Base-by-base conservation (phyloP, 1,139 yeast genomes). In the Geotrichum fermentans region DNA sequence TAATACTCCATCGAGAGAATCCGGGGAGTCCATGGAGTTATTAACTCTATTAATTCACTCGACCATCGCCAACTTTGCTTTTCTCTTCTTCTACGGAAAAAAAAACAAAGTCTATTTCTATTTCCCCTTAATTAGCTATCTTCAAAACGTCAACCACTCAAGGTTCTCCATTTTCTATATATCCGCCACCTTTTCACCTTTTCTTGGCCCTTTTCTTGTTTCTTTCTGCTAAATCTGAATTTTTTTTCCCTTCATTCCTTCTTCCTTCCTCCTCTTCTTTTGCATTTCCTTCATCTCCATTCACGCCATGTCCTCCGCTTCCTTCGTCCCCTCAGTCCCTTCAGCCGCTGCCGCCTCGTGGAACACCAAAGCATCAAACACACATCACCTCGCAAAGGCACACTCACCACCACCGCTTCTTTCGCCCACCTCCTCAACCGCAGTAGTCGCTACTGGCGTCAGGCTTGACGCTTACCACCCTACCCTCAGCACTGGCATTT, bases 391-490 rank as follows among this genome's bases (percentile, higher is more conserved):
- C 4, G 40, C 40, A 18, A 37, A 42, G 16, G 20, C 34, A 10
- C 17, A 32, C 20, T 33, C 43, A 4, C 37, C 45, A 4, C 40
- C 43, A 22, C 43, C 46, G 18, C 40, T 32, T 6, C 34, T 26
- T n/a, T 38, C 47, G n/a, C 41, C 41, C 13, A 44, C 43, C 32
- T 43, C 51, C 20, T 6, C 28, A 24, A 10, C 28, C 6, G 49
- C 45, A 2, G 49, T 46, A 5, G 46, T 49, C 14, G 32, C 49
- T 1, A 26, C 52, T 6, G 52, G 52, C 5, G 38, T 46, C 26
- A 44, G 65, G 13, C 55, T 61, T 14, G 63, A 61, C 47, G 61
- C 60, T 7, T 61, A 61, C 47, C 55, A 60, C 26, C 65, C 65
- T 7, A 60, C 61, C 13, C 55, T 61, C 22, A 61, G 60, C 51